These are phyloP conservation scores for Dendrothele bispora DNA, from an alignment of 768 basidiomycete species.

Conservation along the genomic window DNA sequence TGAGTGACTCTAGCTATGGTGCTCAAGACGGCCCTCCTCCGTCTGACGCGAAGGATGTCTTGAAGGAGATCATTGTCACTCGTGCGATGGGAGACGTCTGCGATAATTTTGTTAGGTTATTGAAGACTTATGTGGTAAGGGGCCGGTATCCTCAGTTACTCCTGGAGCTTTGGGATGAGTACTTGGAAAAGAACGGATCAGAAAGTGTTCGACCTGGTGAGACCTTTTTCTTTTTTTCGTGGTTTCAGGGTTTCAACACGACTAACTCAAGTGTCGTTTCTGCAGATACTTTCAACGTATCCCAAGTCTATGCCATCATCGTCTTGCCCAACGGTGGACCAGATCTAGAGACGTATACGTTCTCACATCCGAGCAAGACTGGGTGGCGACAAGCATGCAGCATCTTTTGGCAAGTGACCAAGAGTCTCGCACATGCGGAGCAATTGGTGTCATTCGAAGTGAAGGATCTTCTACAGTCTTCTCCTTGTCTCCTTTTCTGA, in stretches of 20 bases:
- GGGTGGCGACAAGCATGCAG: constrained; percentile 88
- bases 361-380: constrained; percentile 50
- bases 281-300: constrained; percentile 70
- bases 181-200: constrained; percentile 69
- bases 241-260: constrained; percentile 6
- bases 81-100: constrained; percentile 75
- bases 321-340: constrained; percentile 88
- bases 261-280: too few species aligned
- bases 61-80: constrained; percentile 81
- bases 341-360: constrained; percentile 85
- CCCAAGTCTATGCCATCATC: constrained; percentile 87
- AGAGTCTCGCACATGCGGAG: constrained; percentile 79
- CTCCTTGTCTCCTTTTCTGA: background rate
- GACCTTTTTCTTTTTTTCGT: constrained; percentile 6
- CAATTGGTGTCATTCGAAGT: constrained; percentile 86
- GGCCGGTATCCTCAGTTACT: constrained; percentile 83
- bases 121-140: constrained; percentile 83
- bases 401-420: constrained; percentile 88
- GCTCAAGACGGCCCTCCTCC: constrained; percentile 57
- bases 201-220: constrained; percentile 85
- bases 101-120: constrained; percentile 75
- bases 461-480: constrained; percentile 17
- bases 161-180: constrained; percentile 86
- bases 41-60: constrained; percentile 71
- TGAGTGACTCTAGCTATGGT: constrained; percentile 6